Conservation (phyloP, 2,329 filamentous ascomycete genomes). For the Aspergillus japonicus region DNA sequence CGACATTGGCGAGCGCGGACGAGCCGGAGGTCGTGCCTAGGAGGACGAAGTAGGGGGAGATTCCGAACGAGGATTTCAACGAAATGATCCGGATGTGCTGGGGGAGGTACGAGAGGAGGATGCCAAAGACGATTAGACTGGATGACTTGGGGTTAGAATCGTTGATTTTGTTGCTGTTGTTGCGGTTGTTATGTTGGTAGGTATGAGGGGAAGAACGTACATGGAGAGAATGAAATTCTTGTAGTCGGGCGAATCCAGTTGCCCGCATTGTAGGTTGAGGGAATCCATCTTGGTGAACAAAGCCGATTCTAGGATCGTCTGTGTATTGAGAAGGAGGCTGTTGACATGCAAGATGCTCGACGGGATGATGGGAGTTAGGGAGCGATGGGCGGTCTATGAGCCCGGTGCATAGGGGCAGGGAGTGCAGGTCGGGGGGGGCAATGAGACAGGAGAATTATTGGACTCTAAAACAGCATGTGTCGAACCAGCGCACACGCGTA, state of each 20-base stretch:
- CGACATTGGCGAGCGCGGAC: conserved; percentile 86
- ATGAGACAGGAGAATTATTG: not conserved
- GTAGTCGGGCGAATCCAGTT: conserved; percentile 52
- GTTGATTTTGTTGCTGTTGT: not conserved
- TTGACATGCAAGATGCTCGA: too few species aligned
- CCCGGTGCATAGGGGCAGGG: conserved; percentile 1
- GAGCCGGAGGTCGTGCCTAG: conserved; percentile 90
- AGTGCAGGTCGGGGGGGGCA: not conserved
- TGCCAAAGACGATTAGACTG: conserved; percentile 77
- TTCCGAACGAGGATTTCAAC: conserved; percentile 83
- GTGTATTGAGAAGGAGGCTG: not conserved
- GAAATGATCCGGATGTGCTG: conserved; percentile 91
- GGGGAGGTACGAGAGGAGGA: conserved; percentile 88
- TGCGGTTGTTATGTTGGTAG: too few species aligned
- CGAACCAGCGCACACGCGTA: conserved; percentile 3
- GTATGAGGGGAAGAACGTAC: conserved; percentile 36
- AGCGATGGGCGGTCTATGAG: not conserved
- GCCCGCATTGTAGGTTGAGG: conserved; percentile 45
- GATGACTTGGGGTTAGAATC: conserved; percentile 15
- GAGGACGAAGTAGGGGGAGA: conserved; percentile 92
- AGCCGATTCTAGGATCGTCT: not conserved
- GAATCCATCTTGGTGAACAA: conserved; percentile 23
- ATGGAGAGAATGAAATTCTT: conserved; percentile 56
- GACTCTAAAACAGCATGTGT: conserved; percentile 5
- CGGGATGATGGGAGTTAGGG: not conserved